Evolutionary conservation across 352 stramenopile species (phyloP).

Genomic region (Blastocystis sp.): DNA sequence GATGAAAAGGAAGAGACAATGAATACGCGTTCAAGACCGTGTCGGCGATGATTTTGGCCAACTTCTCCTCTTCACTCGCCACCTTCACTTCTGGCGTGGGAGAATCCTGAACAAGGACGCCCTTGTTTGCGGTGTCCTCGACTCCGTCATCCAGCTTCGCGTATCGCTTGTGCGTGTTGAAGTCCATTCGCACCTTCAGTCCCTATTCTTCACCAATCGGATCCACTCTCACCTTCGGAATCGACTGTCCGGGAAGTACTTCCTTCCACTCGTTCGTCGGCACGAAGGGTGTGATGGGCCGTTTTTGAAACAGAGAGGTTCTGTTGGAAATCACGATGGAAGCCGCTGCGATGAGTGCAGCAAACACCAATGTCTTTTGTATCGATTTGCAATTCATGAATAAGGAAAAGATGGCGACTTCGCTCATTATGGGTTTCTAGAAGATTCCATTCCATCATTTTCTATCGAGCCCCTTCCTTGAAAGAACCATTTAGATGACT

Average conservation of each 20-base stretch:
- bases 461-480: too few relatives aligned
- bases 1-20: neutral
- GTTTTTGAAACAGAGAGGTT: neutral
- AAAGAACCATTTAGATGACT: too few relatives aligned
- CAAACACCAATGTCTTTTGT: too few relatives aligned
- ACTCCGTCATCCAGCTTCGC: conserved; percentile 23
- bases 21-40: neutral
- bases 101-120: neutral
- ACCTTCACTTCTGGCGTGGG: neutral
- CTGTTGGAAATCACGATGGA: neutral
- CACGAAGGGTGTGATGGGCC: neutral
- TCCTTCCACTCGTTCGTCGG: conserved; percentile 26
- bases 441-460: too few relatives aligned
- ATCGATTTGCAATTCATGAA: too few relatives aligned
- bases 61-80: conserved; percentile 6
- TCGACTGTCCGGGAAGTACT: neutral
- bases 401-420: too few relatives aligned
- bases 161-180: conserved; percentile 34
- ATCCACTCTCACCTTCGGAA: neutral
- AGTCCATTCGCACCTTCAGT: conserved; percentile 36
- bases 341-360: neutral
- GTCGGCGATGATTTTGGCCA: conserved; percentile 16
- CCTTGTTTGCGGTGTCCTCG: neutral
- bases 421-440: too few relatives aligned
- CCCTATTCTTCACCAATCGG: neutral